Percentiles rank a stretch among this genome's conserved stretches.
Conservation (phyloP, 2,329 filamentous ascomycete species). For the Akanthomyces muscarius region DNA sequence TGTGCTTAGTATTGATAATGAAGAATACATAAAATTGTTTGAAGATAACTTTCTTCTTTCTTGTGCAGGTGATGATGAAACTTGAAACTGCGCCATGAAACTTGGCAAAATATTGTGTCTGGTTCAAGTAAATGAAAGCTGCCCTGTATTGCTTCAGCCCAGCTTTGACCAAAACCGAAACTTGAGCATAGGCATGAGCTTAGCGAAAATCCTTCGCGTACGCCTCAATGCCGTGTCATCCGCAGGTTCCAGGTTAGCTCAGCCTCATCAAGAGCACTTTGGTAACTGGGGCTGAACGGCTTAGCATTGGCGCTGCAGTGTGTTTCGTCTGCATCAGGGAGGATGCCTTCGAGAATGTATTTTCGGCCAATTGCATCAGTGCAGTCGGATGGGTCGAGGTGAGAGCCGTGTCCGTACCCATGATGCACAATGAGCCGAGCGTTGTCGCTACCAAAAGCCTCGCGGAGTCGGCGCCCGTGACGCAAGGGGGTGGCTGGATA, state of each 20-base stretch:
- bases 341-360: slow-evolving; percentile 38
- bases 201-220: too few relatives aligned
- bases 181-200: not conserved
- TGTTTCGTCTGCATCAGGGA: slow-evolving; percentile 41
- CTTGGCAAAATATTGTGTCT: not conserved
- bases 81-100: not conserved
- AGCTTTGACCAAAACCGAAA: too few relatives aligned
- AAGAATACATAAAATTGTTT: not conserved
- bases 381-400: slow-evolving; percentile 35
- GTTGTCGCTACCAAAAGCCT: slow-evolving; percentile 44
- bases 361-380: slow-evolving; percentile 39
- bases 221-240: too few relatives aligned
- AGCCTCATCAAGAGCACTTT: not conserved
- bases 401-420: slow-evolving; percentile 46
- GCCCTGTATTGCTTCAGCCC: too few relatives aligned
- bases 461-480: slow-evolving; percentile 41
- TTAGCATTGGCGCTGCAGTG: slow-evolving; percentile 45
- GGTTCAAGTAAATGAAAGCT: not conserved
- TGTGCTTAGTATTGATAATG: slow-evolving; percentile 2
- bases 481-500: too few relatives aligned
- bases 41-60: not conserved
- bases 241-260: not conserved
- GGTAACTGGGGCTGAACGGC: slow-evolving; percentile 32
- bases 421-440: slow-evolving; percentile 47
- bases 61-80: not conserved